Base-by-base conservation (phyloP, 108 stramenopile genomes). In the Cyclostephanos tholiformis region DNA sequence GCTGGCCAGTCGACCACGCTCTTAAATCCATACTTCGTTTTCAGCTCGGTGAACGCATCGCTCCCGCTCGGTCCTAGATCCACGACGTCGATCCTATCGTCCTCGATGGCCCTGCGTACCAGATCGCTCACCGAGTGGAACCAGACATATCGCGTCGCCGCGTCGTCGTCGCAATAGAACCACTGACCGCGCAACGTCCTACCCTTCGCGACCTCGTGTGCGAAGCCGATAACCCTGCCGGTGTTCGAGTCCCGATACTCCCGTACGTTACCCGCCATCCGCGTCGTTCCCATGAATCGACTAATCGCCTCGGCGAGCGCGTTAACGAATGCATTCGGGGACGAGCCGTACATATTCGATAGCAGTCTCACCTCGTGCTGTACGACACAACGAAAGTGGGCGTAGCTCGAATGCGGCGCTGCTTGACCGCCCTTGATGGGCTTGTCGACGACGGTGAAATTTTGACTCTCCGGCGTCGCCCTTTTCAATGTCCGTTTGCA, bases 121-220 rank as follows among this genome's bases (percentile, higher is more conserved):
- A 89, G 61, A 61, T 88, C 86, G 23, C 79, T 67, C 0, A 91
- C 90, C 38, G 74, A 81, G 53, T 91, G 90, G 44, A 91, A 91
- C 90, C 90, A 91, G 14, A 91, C 90, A 75, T 91, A 91, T 55
- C 76, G 50, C 65, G 77, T 85, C 19, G 90, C 78, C 8, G 90
- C 90, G 61, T 78, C 85, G 70, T 91, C 87, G 65, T 84, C 77
- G 30, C 88, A 88, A 59, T 91, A 91, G 69, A 91, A 91, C 90
- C 90, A 91, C 57, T 91, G 90, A 11, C 90, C 90, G 9, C 90
- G 76, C 13, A 87, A 62, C 12, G 88, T 89, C 7, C 79, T 78
- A 7, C 85, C 90, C 64, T 91, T 91, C 16, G 77, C 63, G 17
- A 88, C 88, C 74, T 87, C 86, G 63, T 89, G 89, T 2, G 87